phyloP scores from a whole-genome alignment of 2,329 filamentous ascomycete species.

The Aspergillus melleus region DNA sequence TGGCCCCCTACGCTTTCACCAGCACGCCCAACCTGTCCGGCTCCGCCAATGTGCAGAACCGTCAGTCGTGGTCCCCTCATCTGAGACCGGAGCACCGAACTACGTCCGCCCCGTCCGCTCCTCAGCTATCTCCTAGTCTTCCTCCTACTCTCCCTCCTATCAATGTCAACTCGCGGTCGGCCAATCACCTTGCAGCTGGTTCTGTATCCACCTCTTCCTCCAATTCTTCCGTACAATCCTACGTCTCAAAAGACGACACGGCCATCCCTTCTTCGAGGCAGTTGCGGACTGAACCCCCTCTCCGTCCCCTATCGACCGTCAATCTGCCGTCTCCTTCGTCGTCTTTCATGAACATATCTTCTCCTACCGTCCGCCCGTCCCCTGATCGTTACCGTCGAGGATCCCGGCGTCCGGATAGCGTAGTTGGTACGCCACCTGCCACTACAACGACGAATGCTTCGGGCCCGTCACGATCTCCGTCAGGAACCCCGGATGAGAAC shows the following conservation, averaged over 20 bases:
- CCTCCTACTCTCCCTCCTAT: conserved; percentile 31
- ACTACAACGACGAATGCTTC: conserved; percentile 5
- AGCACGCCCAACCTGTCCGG: conserved; percentile 66
- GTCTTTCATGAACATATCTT: conserved; percentile 49
- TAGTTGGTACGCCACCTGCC: conserved; percentile 19
- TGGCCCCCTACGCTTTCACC: conserved; percentile 77
- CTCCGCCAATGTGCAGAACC: conserved; percentile 50
- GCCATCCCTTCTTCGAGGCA: conserved; percentile 43
- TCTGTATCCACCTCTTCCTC: conserved; percentile 56
- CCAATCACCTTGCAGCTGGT: conserved; percentile 51
- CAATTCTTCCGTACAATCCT: conserved; percentile 47
- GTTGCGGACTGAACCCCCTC: conserved; percentile 35
- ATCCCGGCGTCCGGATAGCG: conserved; percentile 56
- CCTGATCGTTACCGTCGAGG: conserved; percentile 82
- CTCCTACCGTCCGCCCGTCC: conserved; percentile 65
- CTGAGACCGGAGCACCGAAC: conserved; percentile 58
- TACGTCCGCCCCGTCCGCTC: conserved; percentile 52
- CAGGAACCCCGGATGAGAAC: conserved; percentile 40
- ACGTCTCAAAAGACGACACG: conserved; percentile 52
- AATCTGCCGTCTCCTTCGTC: conserved; percentile 54
- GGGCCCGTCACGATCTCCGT: conserved; percentile 4
- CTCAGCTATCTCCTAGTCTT: conserved; percentile 38
- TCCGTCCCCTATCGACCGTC: conserved; percentile 49
- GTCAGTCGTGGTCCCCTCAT: conserved; percentile 54
- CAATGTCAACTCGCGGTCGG: conserved; percentile 35